A percentile compares a stretch with the other conserved stretches of the same genome.
These are phyloP conservation scores for Aspergillus texensis DNA, from an alignment of 2,329 filamentous ascomycete genomes.

Conservation along the genomic window DNA sequence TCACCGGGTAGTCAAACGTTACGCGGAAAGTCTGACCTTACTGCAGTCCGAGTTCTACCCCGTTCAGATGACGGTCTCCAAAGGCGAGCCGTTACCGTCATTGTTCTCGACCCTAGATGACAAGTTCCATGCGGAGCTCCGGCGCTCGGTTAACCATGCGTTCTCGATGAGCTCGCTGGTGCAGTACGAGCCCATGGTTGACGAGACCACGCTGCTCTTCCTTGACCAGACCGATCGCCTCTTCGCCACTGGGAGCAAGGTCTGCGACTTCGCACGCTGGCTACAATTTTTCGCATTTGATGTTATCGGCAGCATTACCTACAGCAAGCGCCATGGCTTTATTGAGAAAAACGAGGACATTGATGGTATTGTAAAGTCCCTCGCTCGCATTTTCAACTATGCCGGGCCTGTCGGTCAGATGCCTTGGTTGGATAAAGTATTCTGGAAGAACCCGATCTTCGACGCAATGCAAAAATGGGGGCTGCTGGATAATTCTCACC, in stretches of 20 bases:
- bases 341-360: conserved; percentile 75
- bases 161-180: conserved; percentile 20
- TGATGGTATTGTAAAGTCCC: conserved; percentile 15
- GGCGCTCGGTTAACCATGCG: conserved; percentile 19
- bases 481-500: conserved; percentile 25
- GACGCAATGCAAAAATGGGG: conserved; percentile 28
- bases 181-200: conserved; percentile 19
- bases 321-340: conserved; percentile 75
- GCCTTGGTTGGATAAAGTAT: conserved; percentile 68
- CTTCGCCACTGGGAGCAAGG: neutral
- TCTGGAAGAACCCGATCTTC: conserved; percentile 72
- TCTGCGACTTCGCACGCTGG: conserved; percentile 52
- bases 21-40: neutral
- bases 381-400: conserved; percentile 16
- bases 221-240: conserved; percentile 13
- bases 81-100: conserved; percentile 68
- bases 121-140: conserved; percentile 16
- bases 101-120: conserved; percentile 71
- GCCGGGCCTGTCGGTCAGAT: conserved; percentile 65
- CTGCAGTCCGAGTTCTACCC: conserved; percentile 73
- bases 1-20: no score
- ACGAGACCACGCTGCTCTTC: conserved; percentile 16
- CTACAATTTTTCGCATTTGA: conserved; percentile 82
- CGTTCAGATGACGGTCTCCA: conserved; percentile 72
- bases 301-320: conserved; percentile 79